These are phyloP conservation scores for Przewalskia tangutica DNA, from an alignment of 257 asterid genomes.

Conservation along the genomic window DNA sequence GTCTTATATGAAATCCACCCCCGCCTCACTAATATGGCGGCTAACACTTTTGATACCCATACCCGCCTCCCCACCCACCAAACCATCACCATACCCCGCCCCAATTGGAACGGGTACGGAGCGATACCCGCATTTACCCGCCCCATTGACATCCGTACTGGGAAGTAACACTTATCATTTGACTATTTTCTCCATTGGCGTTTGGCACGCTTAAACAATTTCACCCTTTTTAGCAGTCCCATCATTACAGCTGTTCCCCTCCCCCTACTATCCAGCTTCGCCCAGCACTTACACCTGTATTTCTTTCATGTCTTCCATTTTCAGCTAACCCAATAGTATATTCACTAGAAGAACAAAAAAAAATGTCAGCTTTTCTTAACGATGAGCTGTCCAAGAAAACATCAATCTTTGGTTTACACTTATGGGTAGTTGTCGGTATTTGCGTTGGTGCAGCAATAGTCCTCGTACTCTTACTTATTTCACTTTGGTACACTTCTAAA, in stretches of 20 bases:
- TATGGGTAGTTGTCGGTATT: slow-evolving; percentile 20
- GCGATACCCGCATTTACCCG: too few species aligned
- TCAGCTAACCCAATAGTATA: not conserved
- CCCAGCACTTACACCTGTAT: not conserved
- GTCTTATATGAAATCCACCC: too few species aligned
- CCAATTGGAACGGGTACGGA: too few species aligned
- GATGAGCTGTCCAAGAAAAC: slow-evolving; percentile 14
- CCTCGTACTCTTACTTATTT: slow-evolving; percentile 7
- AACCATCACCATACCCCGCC: too few species aligned
- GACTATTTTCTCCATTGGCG: not conserved
- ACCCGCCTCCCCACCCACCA: too few species aligned
- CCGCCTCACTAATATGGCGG: too few species aligned
- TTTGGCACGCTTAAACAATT: not conserved
- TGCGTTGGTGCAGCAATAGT: slow-evolving; percentile 13
- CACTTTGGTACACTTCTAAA: slow-evolving; percentile 11
- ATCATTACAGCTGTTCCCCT: not conserved
- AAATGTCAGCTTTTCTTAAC: slow-evolving; percentile 10
- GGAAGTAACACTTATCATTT: not conserved
- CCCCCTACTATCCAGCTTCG: not conserved
- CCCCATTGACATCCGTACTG: too few species aligned
- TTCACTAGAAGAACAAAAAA: not conserved
- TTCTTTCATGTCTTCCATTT: not conserved
- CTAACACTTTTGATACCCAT: too few species aligned
- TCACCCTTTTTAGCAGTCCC: not conserved
- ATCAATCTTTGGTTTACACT: slow-evolving; percentile 10